These are phyloP conservation scores for Gomphus sp. DNA, from an alignment of 1,284 basidiomycete species.

Conservation along the genomic window DNA sequence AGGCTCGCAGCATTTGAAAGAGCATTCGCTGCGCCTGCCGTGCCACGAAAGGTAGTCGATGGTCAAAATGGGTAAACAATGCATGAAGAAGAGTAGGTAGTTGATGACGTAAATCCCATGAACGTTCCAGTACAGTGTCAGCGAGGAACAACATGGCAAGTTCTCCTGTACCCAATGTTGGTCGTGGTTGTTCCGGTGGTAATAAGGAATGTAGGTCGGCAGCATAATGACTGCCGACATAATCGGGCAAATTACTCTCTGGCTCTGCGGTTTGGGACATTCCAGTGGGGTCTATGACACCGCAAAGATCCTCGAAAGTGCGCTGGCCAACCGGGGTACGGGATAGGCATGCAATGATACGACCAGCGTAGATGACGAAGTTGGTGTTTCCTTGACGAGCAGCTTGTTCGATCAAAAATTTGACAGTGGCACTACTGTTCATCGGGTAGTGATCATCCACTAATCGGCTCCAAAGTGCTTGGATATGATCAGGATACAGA, in stretches of 20 bases:
- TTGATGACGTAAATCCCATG: constrained; percentile 64
- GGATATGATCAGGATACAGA: constrained; percentile 74
- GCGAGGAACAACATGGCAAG: constrained; percentile 83
- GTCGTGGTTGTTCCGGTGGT: constrained; percentile 50
- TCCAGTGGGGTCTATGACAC: constrained; percentile 74
- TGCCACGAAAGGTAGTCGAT: constrained; percentile 61
- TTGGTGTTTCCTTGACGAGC: constrained; percentile 73
- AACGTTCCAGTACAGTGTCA: constrained; percentile 72
- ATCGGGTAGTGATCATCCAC: constrained; percentile 60
- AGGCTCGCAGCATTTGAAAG: constrained; percentile 73
- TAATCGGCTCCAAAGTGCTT: constrained; percentile 73
- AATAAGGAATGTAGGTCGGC: constrained; percentile 63
- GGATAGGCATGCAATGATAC: constrained; percentile 79
- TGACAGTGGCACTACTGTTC: constrained; percentile 75
- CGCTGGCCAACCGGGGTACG: constrained; percentile 66
- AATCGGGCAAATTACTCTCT: constrained; percentile 36
- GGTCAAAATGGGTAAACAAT: constrained; percentile 79
- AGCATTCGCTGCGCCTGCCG: constrained; percentile 65
- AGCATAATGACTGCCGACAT: constrained; percentile 53
- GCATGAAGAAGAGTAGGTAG: constrained; percentile 75
- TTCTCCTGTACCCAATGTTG: constrained; percentile 72
- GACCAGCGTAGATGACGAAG: constrained; percentile 75
- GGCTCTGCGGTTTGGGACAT: constrained; percentile 39
- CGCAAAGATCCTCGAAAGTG: constrained; percentile 78
- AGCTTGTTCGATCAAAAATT: constrained; percentile 84